Percentiles rank a stretch among this genome's conserved stretches.
These are phyloP conservation scores for Avicennia marina DNA, from an alignment of 257 asterid genomes.

Conservation along the genomic window DNA sequence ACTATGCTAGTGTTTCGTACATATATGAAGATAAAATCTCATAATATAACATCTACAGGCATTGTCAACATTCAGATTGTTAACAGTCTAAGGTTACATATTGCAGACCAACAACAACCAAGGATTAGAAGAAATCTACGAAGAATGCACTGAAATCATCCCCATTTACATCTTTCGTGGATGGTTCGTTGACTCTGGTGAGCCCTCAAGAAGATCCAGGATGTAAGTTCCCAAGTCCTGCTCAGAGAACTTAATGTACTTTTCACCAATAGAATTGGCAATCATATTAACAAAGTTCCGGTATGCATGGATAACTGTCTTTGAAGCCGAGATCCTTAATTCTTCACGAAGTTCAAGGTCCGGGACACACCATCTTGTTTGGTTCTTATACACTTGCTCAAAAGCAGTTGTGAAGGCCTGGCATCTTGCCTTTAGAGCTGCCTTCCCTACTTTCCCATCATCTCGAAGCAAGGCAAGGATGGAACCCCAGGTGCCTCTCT, in stretches of 20 bases:
- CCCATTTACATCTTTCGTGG: not conserved
- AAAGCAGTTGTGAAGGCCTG: constrained; percentile 41
- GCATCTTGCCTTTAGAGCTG: constrained; percentile 52
- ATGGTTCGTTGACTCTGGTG: constrained; percentile 37
- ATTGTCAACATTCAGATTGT: constrained; percentile 3
- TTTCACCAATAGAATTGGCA: constrained; percentile 30
- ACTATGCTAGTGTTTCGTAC: not conserved
- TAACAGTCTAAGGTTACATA: not conserved
- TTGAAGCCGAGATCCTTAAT: constrained; percentile 37
- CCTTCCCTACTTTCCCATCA: constrained; percentile 44
- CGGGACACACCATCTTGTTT: constrained; percentile 62
- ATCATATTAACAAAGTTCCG: constrained; percentile 32
- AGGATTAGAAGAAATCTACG: not conserved
- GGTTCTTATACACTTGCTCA: constrained; percentile 60
- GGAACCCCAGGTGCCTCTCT: constrained; percentile 50
- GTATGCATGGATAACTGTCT: constrained; percentile 44
- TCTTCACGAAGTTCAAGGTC: constrained; percentile 52
- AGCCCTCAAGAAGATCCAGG: constrained; percentile 57
- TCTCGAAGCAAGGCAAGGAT: constrained; percentile 30
- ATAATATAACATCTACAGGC: not conserved
- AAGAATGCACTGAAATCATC: not conserved
- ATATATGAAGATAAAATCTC: not conserved
- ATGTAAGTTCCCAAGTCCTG: constrained; percentile 53
- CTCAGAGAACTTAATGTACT: constrained; percentile 54
- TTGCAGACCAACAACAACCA: constrained; percentile 1